Base-by-base conservation (phyloP, 108 stramenopile genomes). In the Cyclotella cryptica region DNA sequence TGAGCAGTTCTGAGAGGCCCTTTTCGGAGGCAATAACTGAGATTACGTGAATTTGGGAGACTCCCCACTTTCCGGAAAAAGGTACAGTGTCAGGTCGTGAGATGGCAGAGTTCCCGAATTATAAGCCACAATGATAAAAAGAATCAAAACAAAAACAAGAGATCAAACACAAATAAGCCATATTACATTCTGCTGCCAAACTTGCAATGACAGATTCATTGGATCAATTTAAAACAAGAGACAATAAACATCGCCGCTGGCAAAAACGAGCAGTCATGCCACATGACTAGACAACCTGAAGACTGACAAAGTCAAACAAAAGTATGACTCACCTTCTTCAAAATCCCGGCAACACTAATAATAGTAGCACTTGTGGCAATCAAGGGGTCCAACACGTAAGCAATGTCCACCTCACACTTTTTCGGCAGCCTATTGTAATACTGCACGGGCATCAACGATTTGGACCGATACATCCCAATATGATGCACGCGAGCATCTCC, bases 351-450 rank as follows among this genome's bases (percentile, higher is more conserved):
- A 11, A 97, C 94, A 60, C 94, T 93, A 65, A 80, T 88, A 69
- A 96, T 82, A 0, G 99, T 99, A 39, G 84, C 84, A 35, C 95
- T 87, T 47, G 96, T 96, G 0, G 95, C 95, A 73, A 99, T 96
- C 58, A 95, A 72, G 9, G 98, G 98, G 75, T 99, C 99, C 57
- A 99, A 73, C 26, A 99, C 84, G 78, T 93, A 93, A 41, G 99
- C 98, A 3, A 93, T 89, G 58, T 93, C 92, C 43, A 86, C 77
- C 30, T 82, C 75, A 72, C 93, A 93, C 65, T 88, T 78, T 26
- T 86, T 86, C 15, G 99, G 99, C 29, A 99, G 74, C 27, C 97
- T 91, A 83, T 98, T 98, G 84, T 98, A 99, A 71, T 99, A 99
- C 77, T 97, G 96, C 22, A 98, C 93, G 0, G 99, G 98, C 59